Conservation (phyloP, 768 basidiomycete species). For the Naganishia antarctica region DNA sequence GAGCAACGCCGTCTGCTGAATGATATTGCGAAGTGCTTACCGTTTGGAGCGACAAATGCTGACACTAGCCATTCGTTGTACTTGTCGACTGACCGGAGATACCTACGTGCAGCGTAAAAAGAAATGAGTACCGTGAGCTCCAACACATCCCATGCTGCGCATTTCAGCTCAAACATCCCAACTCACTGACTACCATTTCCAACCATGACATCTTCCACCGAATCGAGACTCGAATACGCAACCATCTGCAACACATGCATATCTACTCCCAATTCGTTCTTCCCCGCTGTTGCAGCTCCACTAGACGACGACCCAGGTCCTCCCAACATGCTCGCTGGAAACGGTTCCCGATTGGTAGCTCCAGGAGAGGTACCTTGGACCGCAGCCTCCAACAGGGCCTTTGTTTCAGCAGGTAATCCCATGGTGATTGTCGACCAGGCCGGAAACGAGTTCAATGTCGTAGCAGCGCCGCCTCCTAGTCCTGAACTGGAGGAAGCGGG, state of each 20-base stretch:
- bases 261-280: constrained; percentile 75
- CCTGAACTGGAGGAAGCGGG: background rate
- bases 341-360: constrained; percentile 10
- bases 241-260: constrained; percentile 96
- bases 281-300: constrained; percentile 46
- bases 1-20: background rate
- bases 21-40: constrained; percentile 56
- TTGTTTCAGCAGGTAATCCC: constrained; percentile 2
- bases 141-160: too few relatives aligned
- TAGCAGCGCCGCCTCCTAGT: constrained; percentile 14
- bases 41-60: constrained; percentile 88
- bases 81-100: constrained; percentile 88
- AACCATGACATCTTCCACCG: constrained; percentile 79
- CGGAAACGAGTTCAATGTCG: constrained; percentile 29
- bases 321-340: constrained; percentile 24
- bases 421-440: constrained; percentile 31
- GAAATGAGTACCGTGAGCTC: too few relatives aligned
- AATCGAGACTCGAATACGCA: constrained; percentile 91
- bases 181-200: constrained; percentile 48
- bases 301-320: background rate
- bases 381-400: constrained; percentile 7
- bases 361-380: background rate
- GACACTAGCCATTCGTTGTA: constrained; percentile 99
- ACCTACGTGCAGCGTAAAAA: constrained; percentile 67
- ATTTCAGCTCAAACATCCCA: background rate